A percentile compares a stretch with the other conserved stretches of the same genome.
phyloP scores from a whole-genome alignment of 768 basidiomycete species.

The Boletus eberwhitei region DNA sequence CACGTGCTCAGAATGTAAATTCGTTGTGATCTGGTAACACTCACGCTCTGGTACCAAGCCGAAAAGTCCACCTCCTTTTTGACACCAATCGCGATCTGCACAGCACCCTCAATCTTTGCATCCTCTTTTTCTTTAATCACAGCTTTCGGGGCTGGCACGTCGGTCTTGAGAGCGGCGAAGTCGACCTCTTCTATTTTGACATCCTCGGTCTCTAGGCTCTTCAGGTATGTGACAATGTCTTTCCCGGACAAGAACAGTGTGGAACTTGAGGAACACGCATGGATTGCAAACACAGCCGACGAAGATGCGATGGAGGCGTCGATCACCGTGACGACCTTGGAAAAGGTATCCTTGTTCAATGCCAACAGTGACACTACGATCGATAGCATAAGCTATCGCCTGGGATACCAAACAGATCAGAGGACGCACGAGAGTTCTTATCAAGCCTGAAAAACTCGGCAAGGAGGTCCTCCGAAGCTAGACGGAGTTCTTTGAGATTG shows the following conservation, averaged over 20 bases:
- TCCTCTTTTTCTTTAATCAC: slow-evolving; percentile 62
- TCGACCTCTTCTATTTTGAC: slow-evolving; percentile 71
- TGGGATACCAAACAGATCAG: background rate
- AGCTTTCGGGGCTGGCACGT: slow-evolving; percentile 36
- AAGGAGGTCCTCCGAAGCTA: slow-evolving; percentile 84
- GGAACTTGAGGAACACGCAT: slow-evolving; percentile 62
- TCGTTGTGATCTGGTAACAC: slow-evolving; percentile 19
- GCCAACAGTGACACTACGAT: slow-evolving; percentile 76
- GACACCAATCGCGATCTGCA: slow-evolving; percentile 91
- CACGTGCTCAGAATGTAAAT: slow-evolving; percentile 3
- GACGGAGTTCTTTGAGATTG: slow-evolving; percentile 80
- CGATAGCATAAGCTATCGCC: background rate
- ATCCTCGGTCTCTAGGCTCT: slow-evolving; percentile 63
- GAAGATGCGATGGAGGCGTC: slow-evolving; percentile 77
- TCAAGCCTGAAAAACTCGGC: slow-evolving; percentile 79
- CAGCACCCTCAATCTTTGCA: slow-evolving; percentile 80
- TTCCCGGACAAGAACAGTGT: slow-evolving; percentile 79
- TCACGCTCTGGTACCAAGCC: slow-evolving; percentile 88
- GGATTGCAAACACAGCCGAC: slow-evolving; percentile 63
- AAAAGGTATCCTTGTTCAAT: slow-evolving; percentile 59
- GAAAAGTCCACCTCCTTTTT: slow-evolving; percentile 96
- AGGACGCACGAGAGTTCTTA: slow-evolving; percentile 80
- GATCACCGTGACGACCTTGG: slow-evolving; percentile 70
- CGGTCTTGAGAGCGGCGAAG: slow-evolving; percentile 56
- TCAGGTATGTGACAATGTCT: slow-evolving; percentile 71